These are phyloP conservation scores for Trichosporon ovoides DNA, from an alignment of 1,284 basidiomycete genomes.

Conservation along the genomic window DNA sequence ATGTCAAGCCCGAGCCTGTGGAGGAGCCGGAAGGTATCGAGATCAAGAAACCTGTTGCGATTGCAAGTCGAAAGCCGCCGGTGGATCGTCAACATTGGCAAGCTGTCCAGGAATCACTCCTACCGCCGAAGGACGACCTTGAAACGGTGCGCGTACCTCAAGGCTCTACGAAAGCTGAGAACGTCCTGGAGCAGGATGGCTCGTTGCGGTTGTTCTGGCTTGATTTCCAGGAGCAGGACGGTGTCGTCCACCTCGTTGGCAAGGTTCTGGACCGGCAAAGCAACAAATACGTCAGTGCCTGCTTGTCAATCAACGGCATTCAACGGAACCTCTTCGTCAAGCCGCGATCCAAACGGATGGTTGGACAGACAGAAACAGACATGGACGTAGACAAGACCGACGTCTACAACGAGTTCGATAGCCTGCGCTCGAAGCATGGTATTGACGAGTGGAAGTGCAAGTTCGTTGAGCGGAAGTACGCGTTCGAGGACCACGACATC, in stretches of 20 bases:
- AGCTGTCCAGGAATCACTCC: slow-evolving; percentile 59
- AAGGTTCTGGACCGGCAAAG: slow-evolving; percentile 75
- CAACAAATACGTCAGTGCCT: slow-evolving; percentile 73
- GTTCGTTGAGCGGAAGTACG: slow-evolving; percentile 85
- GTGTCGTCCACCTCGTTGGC: slow-evolving; percentile 71
- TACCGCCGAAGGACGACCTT: slow-evolving; percentile 30
- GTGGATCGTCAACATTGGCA: slow-evolving; percentile 62
- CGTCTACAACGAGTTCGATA: slow-evolving; percentile 80
- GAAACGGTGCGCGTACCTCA: slow-evolving; percentile 46
- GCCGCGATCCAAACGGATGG: slow-evolving; percentile 60
- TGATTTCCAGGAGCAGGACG: slow-evolving; percentile 77
- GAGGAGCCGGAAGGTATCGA: slow-evolving; percentile 22
- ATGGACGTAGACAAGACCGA: slow-evolving; percentile 62
- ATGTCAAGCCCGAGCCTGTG: slow-evolving; percentile 21
- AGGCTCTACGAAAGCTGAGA: slow-evolving; percentile 50
- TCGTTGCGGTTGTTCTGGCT: slow-evolving; percentile 84
- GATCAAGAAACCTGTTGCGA: slow-evolving; percentile 24
- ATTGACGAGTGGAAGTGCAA: slow-evolving; percentile 85
- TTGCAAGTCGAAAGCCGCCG: slow-evolving; percentile 31
- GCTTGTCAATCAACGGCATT: slow-evolving; percentile 76
- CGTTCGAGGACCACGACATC: slow-evolving; percentile 80
- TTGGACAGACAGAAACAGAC: slow-evolving; percentile 59
- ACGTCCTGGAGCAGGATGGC: slow-evolving; percentile 62
- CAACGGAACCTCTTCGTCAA: slow-evolving; percentile 90
- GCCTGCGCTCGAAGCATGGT: slow-evolving; percentile 64